phyloP scores from a whole-genome alignment of 2,329 filamentous ascomycete genomes.

The Claviceps pazoutovae region DNA sequence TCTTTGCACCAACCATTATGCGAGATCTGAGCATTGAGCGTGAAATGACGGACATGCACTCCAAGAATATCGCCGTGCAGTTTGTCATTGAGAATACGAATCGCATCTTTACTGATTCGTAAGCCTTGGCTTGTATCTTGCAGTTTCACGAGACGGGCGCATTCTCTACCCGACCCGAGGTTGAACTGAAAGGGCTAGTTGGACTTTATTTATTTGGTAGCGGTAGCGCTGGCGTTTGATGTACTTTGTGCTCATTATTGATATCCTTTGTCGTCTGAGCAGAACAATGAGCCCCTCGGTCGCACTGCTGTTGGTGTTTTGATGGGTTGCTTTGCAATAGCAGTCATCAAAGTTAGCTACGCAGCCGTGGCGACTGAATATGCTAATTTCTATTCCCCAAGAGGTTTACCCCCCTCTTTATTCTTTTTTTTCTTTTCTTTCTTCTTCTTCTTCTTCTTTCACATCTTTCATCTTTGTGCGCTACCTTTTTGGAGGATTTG shows the following conservation, averaged over 20 bases:
- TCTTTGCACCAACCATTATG: slow-evolving; percentile 97
- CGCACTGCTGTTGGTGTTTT: neutral
- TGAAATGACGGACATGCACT: slow-evolving; percentile 91
- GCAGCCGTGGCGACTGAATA: neutral
- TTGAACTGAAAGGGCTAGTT: neutral
- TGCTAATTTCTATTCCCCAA: neutral
- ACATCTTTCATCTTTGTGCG: no score
- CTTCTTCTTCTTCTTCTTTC: neutral
- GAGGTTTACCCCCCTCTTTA: neutral
- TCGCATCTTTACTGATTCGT: slow-evolving; percentile 53
- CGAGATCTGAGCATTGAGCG: slow-evolving; percentile 76
- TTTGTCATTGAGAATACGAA: slow-evolving; percentile 86
- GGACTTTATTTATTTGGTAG: neutral
- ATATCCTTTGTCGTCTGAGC: neutral
- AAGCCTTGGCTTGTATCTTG: neutral
- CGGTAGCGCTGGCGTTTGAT: slow-evolving; percentile 2
- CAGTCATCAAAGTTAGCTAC: neutral
- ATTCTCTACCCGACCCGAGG: neutral
- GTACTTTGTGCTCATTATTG: neutral
- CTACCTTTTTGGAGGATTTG: no score
- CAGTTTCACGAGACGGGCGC: neutral
- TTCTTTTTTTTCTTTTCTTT: neutral
- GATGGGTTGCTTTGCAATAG: neutral
- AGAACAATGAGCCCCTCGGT: neutral
- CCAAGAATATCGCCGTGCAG: slow-evolving; percentile 83